phyloP scores from a whole-genome alignment of 2,329 filamentous ascomycete species.

The Aspergillus tanneri region DNA sequence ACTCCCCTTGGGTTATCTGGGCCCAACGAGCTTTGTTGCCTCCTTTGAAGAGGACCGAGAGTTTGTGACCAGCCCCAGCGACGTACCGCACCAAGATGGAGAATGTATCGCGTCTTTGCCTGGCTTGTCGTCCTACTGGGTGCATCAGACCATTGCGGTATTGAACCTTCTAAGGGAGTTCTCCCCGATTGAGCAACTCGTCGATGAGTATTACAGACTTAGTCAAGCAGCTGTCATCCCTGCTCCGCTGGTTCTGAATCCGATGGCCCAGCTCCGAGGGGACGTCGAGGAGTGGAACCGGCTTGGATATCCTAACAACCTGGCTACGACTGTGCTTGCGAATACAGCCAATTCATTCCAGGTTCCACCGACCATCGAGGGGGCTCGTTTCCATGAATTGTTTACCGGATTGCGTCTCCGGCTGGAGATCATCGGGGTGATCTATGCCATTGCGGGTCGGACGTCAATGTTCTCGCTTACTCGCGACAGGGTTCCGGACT shows the following conservation, averaged over 20 bases:
- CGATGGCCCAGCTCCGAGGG: constrained; percentile 25
- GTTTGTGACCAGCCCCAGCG: constrained; percentile 13
- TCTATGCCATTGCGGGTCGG: constrained; percentile 40
- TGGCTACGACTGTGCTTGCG: constrained; percentile 21
- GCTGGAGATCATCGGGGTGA: constrained; percentile 40
- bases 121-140: constrained; percentile 24
- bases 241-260: constrained; percentile 35
- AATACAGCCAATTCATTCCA: constrained; percentile 28
- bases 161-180: constrained; percentile 20
- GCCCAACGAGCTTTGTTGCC: constrained; percentile 36
- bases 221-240: constrained; percentile 39
- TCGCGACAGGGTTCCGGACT: constrained; percentile 12
- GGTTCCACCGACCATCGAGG: constrained; percentile 24
- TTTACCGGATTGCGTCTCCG: constrained; percentile 41
- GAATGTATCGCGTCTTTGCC: constrained; percentile 10
- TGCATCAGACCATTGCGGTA: constrained; percentile 20
- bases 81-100: neutral
- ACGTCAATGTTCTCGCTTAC: constrained; percentile 24
- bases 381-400: constrained; percentile 37
- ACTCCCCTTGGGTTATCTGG: constrained; percentile 31
- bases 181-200: constrained; percentile 14
- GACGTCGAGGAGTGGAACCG: constrained; percentile 16
- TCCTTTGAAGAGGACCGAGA: constrained; percentile 25
- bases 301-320: constrained; percentile 10
- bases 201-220: constrained; percentile 24